Evolutionary conservation across 2,329 filamentous ascomycete genomes (phyloP), one percentile per base, ranked within the genome.

Genomic region (Scedosporium dehoogii): DNA sequence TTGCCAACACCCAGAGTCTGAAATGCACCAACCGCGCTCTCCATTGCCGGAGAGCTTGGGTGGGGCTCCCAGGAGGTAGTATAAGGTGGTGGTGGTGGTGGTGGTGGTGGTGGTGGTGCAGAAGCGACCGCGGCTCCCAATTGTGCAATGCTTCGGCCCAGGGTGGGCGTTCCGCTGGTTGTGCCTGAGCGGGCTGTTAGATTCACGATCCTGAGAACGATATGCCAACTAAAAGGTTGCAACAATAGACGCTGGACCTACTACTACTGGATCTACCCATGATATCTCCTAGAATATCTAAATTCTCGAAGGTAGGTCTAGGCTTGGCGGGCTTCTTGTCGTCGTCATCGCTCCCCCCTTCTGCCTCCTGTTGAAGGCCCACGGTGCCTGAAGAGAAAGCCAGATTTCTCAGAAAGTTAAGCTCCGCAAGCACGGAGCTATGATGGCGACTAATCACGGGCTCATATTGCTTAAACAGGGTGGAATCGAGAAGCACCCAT

Each of bases 401-500:
- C 16, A 59, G 21, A 14, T 64, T 57, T 5, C 63, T 63, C 42
- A 73, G 42, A 29, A 70, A 72, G 33, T 65, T 69, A 63, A 73
- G 42, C 61, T 73, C 70, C 0, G 70, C 66, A 21, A 73, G 58
- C 0, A 72, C 70, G 4, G 70, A 63, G 6, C 67, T 66, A 61
- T 73, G 69, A 23, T 73, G 67, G 0, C 69, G 67, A 60, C 66
- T 70, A 18, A 73, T 63, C 0, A 70, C 62, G 2, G 69, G 65
- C 23, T 71, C 70, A 6, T 72, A 67, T 1, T 62, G 63, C 29
- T 62, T 66, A 56, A 72, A 72, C n/a, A 69, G 64, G 1, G 51
- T 63, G 1, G 68, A 64, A 18, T 69, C 69, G 6, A 70, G 59
- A 3, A 71, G 59, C 1, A 68, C 29, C 70, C 70, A 72, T 12